These are phyloP conservation scores for Gracilaria domingensis DNA, from an alignment of 23 red algal genomes.

Conservation along the genomic window DNA sequence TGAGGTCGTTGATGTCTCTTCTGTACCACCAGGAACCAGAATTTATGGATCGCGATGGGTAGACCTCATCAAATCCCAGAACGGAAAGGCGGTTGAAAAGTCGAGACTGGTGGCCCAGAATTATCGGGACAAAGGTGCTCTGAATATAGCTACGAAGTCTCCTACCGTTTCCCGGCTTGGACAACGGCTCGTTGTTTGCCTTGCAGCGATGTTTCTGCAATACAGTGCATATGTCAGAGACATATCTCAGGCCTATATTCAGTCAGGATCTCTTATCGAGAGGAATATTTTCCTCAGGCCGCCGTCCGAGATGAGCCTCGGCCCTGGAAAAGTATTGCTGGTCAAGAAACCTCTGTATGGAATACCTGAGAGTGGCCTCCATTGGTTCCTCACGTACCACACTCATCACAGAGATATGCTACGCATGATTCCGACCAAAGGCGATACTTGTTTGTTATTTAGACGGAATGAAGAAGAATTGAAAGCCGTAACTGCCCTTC, in stretches of 20 bases:
- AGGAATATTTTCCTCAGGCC: too few relatives aligned
- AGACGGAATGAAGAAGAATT: too few relatives aligned
- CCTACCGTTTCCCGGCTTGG: neutral
- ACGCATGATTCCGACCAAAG: too few relatives aligned
- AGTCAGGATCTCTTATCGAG: neutral
- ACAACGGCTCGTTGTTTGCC: neutral
- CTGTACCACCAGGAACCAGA: neutral
- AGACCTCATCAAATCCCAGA: neutral
- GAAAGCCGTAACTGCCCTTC: too few relatives aligned
- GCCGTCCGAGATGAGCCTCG: too few relatives aligned
- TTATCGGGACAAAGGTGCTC: neutral
- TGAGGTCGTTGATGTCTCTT: neutral
- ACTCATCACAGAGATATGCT: too few relatives aligned
- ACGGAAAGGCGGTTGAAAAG: constrained; percentile 3
- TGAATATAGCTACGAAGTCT: neutral
- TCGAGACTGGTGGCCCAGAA: constrained; percentile 1
- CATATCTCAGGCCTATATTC: constrained; percentile 42
- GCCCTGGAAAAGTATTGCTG: too few relatives aligned
- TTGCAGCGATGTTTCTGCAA: constrained; percentile 1
- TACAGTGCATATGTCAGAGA: constrained; percentile 18
- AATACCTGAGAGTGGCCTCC: too few relatives aligned
- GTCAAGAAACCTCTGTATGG: too few relatives aligned
- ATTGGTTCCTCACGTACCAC: too few relatives aligned
- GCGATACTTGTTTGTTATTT: too few relatives aligned
- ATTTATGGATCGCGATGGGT: neutral